A percentile compares a stretch with the other conserved stretches of the same genome.
These are phyloP conservation scores for Fraxinus quadrangulata DNA, from an alignment of 257 asterid species.

Conservation along the genomic window DNA sequence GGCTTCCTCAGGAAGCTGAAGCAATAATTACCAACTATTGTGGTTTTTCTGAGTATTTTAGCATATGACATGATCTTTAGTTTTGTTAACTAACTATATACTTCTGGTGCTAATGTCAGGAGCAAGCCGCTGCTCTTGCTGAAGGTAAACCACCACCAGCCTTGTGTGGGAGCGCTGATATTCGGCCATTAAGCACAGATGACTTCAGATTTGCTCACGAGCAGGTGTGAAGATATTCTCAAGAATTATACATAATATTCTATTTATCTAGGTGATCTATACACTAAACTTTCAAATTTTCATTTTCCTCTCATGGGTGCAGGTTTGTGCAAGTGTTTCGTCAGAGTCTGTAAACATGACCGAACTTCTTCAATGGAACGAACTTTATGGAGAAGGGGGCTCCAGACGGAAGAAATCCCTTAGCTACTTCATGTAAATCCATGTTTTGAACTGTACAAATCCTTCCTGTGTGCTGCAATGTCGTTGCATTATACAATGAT, in stretches of 20 bases:
- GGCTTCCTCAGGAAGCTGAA: too few relatives aligned
- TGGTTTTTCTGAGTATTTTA: neutral
- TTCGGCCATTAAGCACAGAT: constrained; percentile 68
- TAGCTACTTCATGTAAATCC: constrained; percentile 54
- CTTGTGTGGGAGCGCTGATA: constrained; percentile 71
- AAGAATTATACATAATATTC: neutral
- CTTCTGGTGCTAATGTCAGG: constrained; percentile 53
- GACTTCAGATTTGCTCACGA: constrained; percentile 88
- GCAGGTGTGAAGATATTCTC: constrained; percentile 46
- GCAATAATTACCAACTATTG: neutral
- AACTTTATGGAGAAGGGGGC: constrained; percentile 58
- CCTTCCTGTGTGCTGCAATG: neutral
- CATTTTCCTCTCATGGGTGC: constrained; percentile 2
- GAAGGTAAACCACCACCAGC: constrained; percentile 77
- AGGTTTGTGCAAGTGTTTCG: constrained; percentile 64
- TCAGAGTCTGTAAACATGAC: constrained; percentile 58
- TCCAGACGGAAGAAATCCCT: constrained; percentile 52
- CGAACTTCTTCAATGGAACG: constrained; percentile 59
- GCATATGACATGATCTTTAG: neutral
- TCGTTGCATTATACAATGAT: neutral
- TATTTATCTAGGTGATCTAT: neutral
- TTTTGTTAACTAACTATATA: neutral
- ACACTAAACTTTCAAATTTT: neutral
- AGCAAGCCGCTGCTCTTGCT: constrained; percentile 65
- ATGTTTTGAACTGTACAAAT: constrained; percentile 14